Evolutionary conservation across 371 early-diverging fungal genomes (phyloP).

Genomic region (Chytridiales sp.): DNA sequence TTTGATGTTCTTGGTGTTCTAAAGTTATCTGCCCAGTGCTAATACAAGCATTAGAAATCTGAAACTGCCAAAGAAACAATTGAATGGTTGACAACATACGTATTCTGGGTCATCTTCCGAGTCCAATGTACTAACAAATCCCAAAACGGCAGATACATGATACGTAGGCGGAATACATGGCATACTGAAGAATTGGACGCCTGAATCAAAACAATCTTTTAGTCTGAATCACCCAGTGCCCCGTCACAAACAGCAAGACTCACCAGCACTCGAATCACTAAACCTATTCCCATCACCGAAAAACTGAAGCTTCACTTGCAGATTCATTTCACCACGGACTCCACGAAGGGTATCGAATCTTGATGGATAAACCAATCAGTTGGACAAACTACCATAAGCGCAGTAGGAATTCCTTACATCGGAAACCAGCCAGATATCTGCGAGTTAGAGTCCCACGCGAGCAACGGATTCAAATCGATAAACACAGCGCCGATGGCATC

Average conservation of each 20-base stretch:
- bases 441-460: constrained; percentile 58
- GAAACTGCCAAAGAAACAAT: too few relatives aligned
- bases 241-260: background rate
- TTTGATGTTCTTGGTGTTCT: constrained; percentile 71
- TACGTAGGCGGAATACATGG: constrained; percentile 50
- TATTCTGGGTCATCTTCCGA: constrained; percentile 74
- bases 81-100: constrained; percentile 9
- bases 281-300: constrained; percentile 66
- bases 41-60: background rate
- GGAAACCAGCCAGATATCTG: constrained; percentile 77
- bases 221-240: too few relatives aligned
- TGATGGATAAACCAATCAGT: background rate
- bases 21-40: constrained; percentile 57
- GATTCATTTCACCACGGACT: constrained; percentile 67
- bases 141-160: constrained; percentile 51
- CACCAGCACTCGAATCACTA: constrained; percentile 35
- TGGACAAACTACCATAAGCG: background rate
- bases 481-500: constrained; percentile 72
- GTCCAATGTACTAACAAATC: constrained; percentile 63
- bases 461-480: constrained; percentile 69
- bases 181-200: constrained; percentile 66
- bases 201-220: constrained; percentile 20
- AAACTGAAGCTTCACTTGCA: constrained; percentile 66
- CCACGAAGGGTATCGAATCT: constrained; percentile 58
- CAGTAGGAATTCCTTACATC: constrained; percentile 64